These are phyloP conservation scores for Apodospora peruviana DNA, from an alignment of 495 filamentous ascomycete genomes.

Conservation along the genomic window DNA sequence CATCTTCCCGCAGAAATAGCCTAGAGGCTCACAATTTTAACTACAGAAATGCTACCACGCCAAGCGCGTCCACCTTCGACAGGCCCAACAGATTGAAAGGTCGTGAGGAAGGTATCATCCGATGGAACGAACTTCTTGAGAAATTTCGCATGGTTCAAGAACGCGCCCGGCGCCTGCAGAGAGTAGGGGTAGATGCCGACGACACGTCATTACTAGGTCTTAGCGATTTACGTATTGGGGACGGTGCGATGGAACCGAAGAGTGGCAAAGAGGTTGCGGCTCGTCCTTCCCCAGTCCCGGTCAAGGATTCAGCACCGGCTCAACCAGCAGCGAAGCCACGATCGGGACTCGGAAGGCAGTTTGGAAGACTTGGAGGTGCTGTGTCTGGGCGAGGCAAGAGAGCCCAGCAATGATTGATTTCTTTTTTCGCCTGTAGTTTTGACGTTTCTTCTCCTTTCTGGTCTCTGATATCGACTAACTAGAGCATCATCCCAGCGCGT, in stretches of 20 bases:
- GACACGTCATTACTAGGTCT: slow-evolving; percentile 30
- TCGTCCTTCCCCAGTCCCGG: slow-evolving; percentile 30
- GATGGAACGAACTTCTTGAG: slow-evolving; percentile 92
- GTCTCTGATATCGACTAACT: slow-evolving; percentile 10
- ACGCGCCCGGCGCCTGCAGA: slow-evolving; percentile 50
- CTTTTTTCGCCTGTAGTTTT: slow-evolving; percentile 8
- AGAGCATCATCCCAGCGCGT: slow-evolving; percentile 11
- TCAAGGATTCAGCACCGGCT: slow-evolving; percentile 35
- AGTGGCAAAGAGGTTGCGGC: slow-evolving; percentile 13
- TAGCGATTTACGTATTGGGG: slow-evolving; percentile 38
- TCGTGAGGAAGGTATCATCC: slow-evolving; percentile 76
- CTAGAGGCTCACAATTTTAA: slow-evolving; percentile 14
- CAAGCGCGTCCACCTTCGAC: slow-evolving; percentile 56
- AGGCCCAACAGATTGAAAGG: slow-evolving; percentile 77
- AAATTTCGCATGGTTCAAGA: slow-evolving; percentile 93
- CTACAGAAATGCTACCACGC: slow-evolving; percentile 41
- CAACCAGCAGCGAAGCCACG: slow-evolving; percentile 49
- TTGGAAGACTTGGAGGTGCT: slow-evolving; percentile 61
- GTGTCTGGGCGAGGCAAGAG: slow-evolving; percentile 55
- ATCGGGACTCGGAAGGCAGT: slow-evolving; percentile 59
- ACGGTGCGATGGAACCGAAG: slow-evolving; percentile 32
- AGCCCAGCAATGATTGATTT: slow-evolving; percentile 27
- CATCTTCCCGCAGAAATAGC: slow-evolving; percentile 19
- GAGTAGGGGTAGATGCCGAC: slow-evolving; percentile 32
- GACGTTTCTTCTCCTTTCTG: slow-evolving; percentile 4